Conservation (phyloP, 2,329 filamentous ascomycete genomes). For the Fusarium coffeatum region DNA sequence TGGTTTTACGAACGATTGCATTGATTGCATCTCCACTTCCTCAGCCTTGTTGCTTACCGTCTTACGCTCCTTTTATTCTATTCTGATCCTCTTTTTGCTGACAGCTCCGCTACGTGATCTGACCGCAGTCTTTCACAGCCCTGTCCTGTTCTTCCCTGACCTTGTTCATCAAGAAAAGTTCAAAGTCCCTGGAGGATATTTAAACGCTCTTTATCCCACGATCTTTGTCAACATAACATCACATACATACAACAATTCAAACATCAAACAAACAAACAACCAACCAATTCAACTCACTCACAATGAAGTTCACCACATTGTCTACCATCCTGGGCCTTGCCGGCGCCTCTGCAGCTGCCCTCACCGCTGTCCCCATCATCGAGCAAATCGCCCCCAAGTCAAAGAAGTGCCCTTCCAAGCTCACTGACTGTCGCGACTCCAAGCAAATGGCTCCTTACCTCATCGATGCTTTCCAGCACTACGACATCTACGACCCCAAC, state of each 20-base stretch:
- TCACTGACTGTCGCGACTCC: conserved; percentile 74
- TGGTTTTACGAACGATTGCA: background rate
- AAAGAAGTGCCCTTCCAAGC: conserved; percentile 60
- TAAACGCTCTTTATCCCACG: background rate
- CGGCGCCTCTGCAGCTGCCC: conserved; percentile 33
- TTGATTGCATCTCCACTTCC: background rate
- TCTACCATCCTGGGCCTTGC: conserved; percentile 34
- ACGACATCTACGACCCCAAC: conserved; percentile 64
- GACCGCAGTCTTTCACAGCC: conserved; percentile 3
- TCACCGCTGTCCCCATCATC: conserved; percentile 56
- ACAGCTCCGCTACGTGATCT: conserved; percentile 1
- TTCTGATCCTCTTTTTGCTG: conserved; percentile 4
- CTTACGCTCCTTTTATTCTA: conserved; percentile 6
- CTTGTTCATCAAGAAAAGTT: background rate
- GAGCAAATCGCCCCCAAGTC: conserved; percentile 68
- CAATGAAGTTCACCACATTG: conserved; percentile 47
- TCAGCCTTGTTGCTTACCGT: background rate
- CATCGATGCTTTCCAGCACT: conserved; percentile 65
- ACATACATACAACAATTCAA: background rate
- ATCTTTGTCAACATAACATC: background rate
- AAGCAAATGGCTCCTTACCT: conserved; percentile 69
- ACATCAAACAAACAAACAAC: background rate
- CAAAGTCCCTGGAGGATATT: conserved; percentile 29
- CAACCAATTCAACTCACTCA: background rate
- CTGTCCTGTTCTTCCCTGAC: background rate